Base-by-base conservation (phyloP, 768 basidiomycete species). In the Botryobasidium botryosum region DNA sequence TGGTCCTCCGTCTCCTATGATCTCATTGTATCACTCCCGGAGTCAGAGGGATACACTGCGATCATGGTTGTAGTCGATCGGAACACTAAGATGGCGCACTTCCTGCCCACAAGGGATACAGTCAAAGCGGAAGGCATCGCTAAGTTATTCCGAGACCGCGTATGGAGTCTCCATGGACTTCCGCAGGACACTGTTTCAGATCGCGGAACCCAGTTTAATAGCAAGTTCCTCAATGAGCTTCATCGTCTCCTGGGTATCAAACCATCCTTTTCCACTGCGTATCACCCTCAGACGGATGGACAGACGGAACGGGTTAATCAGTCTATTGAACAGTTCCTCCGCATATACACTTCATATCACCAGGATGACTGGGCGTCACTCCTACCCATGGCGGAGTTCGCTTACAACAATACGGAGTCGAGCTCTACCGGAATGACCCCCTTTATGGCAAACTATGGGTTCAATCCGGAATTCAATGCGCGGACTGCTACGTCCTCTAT, bases 281-380 rank as follows among this genome's bases (percentile, higher is more conserved):
- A 47, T 27, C 46, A 47, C 46, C 46, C 44, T 8, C 52, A 61
- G 35, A 52, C 58, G 10, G 54, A 61, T 43, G 58, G 61, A 1
- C 58, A 58, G 31, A 60, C 59, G 8, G 59, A 62, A 44, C 31
- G 50, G 3, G 47, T 55, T 17, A 60, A 62, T 36, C 56, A 59
- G 40, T 12, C n/a, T n/a, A n/a, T 68, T 6, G 62, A 66, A 42
- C 51, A 56, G 0, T 66, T 64, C 45, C 56, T 71, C 7, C 57
- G 57, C 12, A 49, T 56, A 23, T 67, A 61, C 40, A 51, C 44
- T 41, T 59, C 54, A 0, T 64, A 63, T 32, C 59, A 65, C 20
- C 69, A 69, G 45, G 62, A 68, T 42, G 54, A 68, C 46, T 68
- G 66, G 66, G 59, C 58, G 3, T 58, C 64, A n/a, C 59, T 57